Base-by-base conservation (phyloP, 768 basidiomycete species). In the Boletales sp. region DNA sequence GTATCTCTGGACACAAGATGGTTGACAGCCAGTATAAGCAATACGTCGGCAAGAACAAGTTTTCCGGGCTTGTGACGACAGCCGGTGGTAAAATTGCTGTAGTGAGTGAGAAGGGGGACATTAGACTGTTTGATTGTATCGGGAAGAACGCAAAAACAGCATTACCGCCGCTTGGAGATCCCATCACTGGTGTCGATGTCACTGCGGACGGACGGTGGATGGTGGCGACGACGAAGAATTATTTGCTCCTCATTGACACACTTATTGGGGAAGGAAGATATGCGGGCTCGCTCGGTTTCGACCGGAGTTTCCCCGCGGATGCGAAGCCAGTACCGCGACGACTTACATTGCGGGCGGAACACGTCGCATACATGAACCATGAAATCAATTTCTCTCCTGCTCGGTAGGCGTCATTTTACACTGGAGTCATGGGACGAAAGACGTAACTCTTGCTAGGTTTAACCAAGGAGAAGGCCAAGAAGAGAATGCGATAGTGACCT, bases 71-170 rank as follows among this genome's bases (percentile, higher is more conserved):
- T 32, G 75, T 89, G 11, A 98, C 96, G 4, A 98, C 95, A 13
- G 85, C 83, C 33, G 67, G 72, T 15, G 95, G 95, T 13, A 86
- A 87, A 67, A 74, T 99, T 53, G 96, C 94, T 8, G 88, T 99
- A 11, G 94, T 90, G 33, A 94, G 91, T 59, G 87, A 90, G 67
- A 99, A 98, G 74, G 96, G 96, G 48, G 96, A 98, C 64, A 89
- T 99, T 57, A 78, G 94, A 35, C 74, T 99, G 48, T 99, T 94
- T 58, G 96, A 99, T 70, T 78, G 86, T 41, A 87, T 99, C 57
- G 96, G 96, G 39, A 99, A 98, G 80, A 98, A 92, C 63, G 96
- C 96, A 28, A 99, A 99, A 82, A 99, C 96, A 11, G 93, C 94
- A 12, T 73, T 99, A 33, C 94, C 94, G 32, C 90, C 94, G 39